A percentile compares a stretch with the other conserved stretches of the same genome.
Evolutionary conservation across 768 basidiomycete genomes (phyloP).

Genomic region (Lyophyllum decastes): DNA sequence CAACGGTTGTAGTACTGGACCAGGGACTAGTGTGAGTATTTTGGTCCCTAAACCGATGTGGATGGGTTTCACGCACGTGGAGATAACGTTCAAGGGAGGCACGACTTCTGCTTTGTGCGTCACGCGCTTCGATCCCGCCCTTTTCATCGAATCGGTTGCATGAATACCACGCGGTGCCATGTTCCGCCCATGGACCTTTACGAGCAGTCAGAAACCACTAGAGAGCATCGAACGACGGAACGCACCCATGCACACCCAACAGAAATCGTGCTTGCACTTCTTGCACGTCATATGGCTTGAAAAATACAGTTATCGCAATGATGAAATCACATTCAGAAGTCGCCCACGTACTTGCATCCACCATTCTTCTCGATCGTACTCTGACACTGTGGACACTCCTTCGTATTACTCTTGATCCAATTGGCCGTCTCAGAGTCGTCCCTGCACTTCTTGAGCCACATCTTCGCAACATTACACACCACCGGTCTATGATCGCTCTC

Average conservation of each 20-base stretch:
- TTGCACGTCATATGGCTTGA: slow-evolving; percentile 99
- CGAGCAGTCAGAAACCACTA: slow-evolving; percentile 20
- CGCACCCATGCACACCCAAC: slow-evolving; percentile 98
- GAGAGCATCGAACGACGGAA: slow-evolving; percentile 1
- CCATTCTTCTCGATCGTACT: slow-evolving; percentile 99
- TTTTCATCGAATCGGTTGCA: slow-evolving; percentile 98
- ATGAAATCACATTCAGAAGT: slow-evolving; percentile 5
- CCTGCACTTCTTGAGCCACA: slow-evolving; percentile 97
- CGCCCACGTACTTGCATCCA: slow-evolving; percentile 90
- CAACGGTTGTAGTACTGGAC: slow-evolving; percentile 97
- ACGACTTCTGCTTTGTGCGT: slow-evolving; percentile 87
- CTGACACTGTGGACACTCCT: slow-evolving; percentile 95
- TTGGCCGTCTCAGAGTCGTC: slow-evolving; percentile 99
- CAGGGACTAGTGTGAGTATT: not conserved
- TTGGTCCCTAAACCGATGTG: not conserved
- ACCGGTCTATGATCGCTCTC: slow-evolving; percentile 92
- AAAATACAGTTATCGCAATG: not conserved
- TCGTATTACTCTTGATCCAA: slow-evolving; percentile 99
- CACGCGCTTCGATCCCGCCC: slow-evolving; percentile 82
- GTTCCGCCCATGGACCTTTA: slow-evolving; percentile 92
- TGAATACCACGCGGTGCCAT: slow-evolving; percentile 97
- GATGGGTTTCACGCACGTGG: slow-evolving; percentile 64
- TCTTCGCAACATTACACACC: slow-evolving; percentile 82
- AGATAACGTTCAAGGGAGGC: slow-evolving; percentile 94
- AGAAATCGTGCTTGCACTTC: slow-evolving; percentile 98